Evolutionary conservation across 2,329 filamentous ascomycete species (phyloP), one percentile per base, ranked within the genome.

Genomic region (Acephala macrosclerotiorum): DNA sequence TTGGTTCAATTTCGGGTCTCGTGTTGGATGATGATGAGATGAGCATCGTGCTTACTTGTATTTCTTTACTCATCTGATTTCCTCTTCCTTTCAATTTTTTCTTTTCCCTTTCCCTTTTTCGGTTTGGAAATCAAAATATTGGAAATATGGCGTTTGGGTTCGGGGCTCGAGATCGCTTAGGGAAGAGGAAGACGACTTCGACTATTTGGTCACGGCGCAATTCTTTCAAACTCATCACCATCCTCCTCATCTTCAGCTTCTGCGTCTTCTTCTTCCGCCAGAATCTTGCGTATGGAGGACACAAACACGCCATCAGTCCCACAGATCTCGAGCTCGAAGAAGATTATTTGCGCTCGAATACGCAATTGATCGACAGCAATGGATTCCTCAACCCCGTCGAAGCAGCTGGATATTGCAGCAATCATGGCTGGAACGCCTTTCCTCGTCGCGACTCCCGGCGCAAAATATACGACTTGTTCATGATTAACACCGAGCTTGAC

Each of bases 401-500:
- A 16, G 58, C 58, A 20, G 35, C 8, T 25, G n/a, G 26, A 33
- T 42, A 64, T 26, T 67, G 65, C 26, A 8, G 33, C 3, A 57
- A 57, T 8, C 67, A 69, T 56, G 47, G 61, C 18, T 68, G 63
- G 66, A 35, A 25, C 35, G 56, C 53, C 35, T 62, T 40, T 61
- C 63, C 29, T 9, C 22, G 53, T 1, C 60, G 63, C 16, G 12
- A 58, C 4, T 49, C 36, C 14, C 22, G 47, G n/a, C 81, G 85
- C 57, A 86, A 85, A 73, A 78, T 88, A 36, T 88, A 87, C 74
- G 88, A 91, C 73, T 79, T 91, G 1, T 80, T 89, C 71, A 84
- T 89, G 80, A 77, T 90, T 70, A 89, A 87, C 70, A 84, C 81
- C 2, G 88, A 90, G 77, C 80, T 90, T 14, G 88, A 90, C 77